A percentile compares a stretch with the other conserved stretches of the same genome.
Conservation (phyloP, 2,329 filamentous ascomycete species). For the Ceratocystis colombiana region DNA sequence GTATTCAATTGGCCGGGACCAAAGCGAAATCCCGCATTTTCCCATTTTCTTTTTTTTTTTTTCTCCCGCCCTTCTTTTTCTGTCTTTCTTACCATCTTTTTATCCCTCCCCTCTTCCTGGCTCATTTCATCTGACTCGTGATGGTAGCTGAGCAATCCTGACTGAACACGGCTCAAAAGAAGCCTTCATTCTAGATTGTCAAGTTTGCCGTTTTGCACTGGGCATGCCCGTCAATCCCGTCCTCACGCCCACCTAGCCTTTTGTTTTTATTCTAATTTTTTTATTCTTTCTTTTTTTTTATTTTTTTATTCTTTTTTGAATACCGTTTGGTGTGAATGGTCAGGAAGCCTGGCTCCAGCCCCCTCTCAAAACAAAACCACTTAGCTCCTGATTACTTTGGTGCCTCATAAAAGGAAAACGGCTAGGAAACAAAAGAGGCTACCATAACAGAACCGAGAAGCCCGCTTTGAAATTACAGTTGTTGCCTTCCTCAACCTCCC, state of each 20-base stretch:
- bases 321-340: not conserved
- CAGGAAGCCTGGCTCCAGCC: not conserved
- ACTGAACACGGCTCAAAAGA: slow-evolving; percentile 2
- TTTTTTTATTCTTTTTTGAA: not conserved
- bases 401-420: slow-evolving; percentile 1
- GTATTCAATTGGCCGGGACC: slow-evolving; percentile 4
- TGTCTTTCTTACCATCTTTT: slow-evolving; percentile 11
- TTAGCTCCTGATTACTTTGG: not conserved
- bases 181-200: slow-evolving; percentile 9
- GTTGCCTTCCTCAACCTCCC: not conserved
- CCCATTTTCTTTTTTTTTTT: not conserved
- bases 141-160: slow-evolving; percentile 5
- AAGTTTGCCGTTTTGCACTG: not conserved
- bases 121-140: slow-evolving; percentile 12
- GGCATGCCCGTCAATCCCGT: not conserved
- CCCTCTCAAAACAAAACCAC: slow-evolving; percentile 1
- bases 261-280: not conserved
- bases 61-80: not conserved
- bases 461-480: not conserved
- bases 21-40: slow-evolving; percentile 9
- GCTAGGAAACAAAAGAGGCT: not conserved
- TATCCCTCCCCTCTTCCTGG: slow-evolving; percentile 10
- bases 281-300: not conserved
- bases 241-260: not conserved
- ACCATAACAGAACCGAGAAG: not conserved